These are phyloP conservation scores for Neonectria neomacrospora DNA, from an alignment of 2,329 filamentous ascomycete genomes.

Conservation along the genomic window DNA sequence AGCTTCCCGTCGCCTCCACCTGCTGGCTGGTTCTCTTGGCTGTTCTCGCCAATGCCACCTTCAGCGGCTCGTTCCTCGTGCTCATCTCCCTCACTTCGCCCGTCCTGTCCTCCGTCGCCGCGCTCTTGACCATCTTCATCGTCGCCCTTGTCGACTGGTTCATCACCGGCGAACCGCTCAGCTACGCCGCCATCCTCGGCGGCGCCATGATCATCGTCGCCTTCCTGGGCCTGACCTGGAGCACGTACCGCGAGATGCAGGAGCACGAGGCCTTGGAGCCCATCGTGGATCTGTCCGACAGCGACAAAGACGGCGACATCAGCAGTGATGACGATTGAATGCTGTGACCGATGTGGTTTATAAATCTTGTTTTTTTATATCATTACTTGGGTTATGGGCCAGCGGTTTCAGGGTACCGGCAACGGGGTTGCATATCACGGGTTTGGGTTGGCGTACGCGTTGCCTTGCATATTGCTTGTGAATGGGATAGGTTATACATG, in stretches of 20 bases:
- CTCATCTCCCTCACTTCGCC: constrained; percentile 93
- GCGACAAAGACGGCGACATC: constrained; percentile 59
- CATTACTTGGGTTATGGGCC: not conserved
- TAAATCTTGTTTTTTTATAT: constrained; percentile 7
- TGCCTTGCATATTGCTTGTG: constrained; percentile 22
- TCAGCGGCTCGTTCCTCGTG: constrained; percentile 92
- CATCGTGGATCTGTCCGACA: constrained; percentile 58
- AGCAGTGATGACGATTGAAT: constrained; percentile 46
- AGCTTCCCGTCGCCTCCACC: constrained; percentile 79
- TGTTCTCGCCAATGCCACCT: constrained; percentile 87
- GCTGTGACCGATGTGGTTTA: not conserved
- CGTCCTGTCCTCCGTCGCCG: constrained; percentile 91
- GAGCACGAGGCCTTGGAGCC: constrained; percentile 77
- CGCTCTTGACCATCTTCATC: constrained; percentile 94
- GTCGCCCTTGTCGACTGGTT: constrained; percentile 93
- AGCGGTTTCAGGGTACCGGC: constrained; percentile 4
- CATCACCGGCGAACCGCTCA: constrained; percentile 80
- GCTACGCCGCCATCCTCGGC: constrained; percentile 80
- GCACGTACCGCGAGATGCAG: constrained; percentile 92
- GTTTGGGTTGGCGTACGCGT: constrained; percentile 19
- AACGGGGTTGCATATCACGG: constrained; percentile 8
- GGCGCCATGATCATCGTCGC: constrained; percentile 88
- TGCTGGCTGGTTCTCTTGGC: constrained; percentile 84
- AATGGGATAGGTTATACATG: constrained; percentile 27
- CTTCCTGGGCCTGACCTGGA: constrained; percentile 88